Conservation (phyloP, 1,139 yeast species). For the Nakaseomyces uthaithaninus region DNA sequence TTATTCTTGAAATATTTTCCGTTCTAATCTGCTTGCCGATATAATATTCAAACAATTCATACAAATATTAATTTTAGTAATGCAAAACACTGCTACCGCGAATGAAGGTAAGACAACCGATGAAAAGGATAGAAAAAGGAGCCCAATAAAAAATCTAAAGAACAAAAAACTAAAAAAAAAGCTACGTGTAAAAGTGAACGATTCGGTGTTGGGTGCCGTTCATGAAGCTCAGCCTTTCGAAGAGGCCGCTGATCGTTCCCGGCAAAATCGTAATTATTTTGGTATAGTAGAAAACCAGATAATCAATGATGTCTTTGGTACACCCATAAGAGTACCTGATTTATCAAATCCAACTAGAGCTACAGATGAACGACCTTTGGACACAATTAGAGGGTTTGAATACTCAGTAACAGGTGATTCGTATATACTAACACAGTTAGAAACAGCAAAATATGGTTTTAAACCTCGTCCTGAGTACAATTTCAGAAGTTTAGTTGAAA, state of each 20-base stretch:
- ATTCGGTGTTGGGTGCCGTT: constrained; percentile 83
- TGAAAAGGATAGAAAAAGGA: constrained; percentile 38
- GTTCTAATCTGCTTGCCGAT: too few relatives aligned
- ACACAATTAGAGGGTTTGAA: constrained; percentile 87
- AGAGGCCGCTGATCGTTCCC: constrained; percentile 41
- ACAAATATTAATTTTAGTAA: too few relatives aligned
- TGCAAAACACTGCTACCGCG: too few relatives aligned
- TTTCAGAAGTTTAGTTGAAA: constrained; percentile 23
- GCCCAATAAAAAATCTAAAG: constrained; percentile 15
- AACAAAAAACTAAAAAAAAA: background rate
- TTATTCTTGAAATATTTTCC: too few relatives aligned
- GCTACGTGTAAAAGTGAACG: constrained; percentile 43
- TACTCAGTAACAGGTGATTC: constrained; percentile 86
- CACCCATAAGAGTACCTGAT: constrained; percentile 65
- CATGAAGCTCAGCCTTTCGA: constrained; percentile 95
- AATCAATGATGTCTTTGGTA: constrained; percentile 73
- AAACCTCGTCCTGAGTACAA: constrained; percentile 45
- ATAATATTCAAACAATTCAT: too few relatives aligned
- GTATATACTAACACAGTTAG: constrained; percentile 68
- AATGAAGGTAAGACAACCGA: background rate
- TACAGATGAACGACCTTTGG: constrained; percentile 91
- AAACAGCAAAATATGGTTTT: constrained; percentile 72
- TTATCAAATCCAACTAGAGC: constrained; percentile 85
- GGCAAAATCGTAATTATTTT: constrained; percentile 16
- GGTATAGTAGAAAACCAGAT: constrained; percentile 32